phyloP scores from a whole-genome alignment of 495 filamentous ascomycete genomes.

The Aspergillus haitiensis region DNA sequence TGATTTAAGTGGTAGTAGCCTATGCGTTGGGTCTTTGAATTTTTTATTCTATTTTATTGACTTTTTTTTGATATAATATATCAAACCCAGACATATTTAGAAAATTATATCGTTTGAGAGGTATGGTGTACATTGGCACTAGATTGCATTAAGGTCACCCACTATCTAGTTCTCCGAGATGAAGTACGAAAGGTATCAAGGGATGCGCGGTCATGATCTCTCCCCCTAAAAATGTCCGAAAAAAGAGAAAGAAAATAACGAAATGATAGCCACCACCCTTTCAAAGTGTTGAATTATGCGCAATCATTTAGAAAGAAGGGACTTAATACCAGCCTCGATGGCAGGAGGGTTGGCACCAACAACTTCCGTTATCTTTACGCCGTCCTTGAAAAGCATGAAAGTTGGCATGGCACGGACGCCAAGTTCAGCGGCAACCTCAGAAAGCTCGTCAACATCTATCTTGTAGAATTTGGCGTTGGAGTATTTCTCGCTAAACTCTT shows the following conservation, averaged over 20 bases:
- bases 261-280: background rate
- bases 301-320: conserved; percentile 23
- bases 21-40: too few relatives aligned
- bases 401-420: conserved; percentile 95
- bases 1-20: too few relatives aligned
- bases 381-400: conserved; percentile 82
- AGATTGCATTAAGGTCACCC: background rate
- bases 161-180: background rate
- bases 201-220: background rate
- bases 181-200: background rate
- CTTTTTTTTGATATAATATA: too few relatives aligned
- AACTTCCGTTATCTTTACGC: conserved; percentile 65
- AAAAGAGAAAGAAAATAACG: conserved; percentile 13
- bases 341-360: conserved; percentile 77
- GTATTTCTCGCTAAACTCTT: conserved; percentile 59
- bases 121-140: background rate
- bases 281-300: background rate
- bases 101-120: too few relatives aligned
- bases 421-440: conserved; percentile 74
- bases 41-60: too few relatives aligned
- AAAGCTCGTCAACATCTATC: conserved; percentile 84
- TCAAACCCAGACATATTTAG: too few relatives aligned
- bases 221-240: background rate
- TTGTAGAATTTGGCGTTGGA: conserved; percentile 74
- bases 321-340: conserved; percentile 55